A percentile compares a stretch with the other conserved stretches of the same genome.
Evolutionary conservation across 768 basidiomycete genomes (phyloP).

Genomic region (Podaxis sp.): DNA sequence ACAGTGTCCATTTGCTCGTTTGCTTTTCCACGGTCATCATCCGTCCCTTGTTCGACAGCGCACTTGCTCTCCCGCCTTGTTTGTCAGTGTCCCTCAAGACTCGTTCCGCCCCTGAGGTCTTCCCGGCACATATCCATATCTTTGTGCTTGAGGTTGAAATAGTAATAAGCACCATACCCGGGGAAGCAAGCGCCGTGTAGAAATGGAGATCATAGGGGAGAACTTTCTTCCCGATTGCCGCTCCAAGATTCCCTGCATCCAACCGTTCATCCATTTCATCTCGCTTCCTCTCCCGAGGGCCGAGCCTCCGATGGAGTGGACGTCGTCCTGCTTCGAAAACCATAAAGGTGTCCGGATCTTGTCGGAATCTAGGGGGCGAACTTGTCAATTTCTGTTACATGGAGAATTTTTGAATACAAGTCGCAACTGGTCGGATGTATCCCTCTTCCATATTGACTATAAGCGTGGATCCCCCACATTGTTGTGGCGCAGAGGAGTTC

Average conservation of each 20-base stretch:
- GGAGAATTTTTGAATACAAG: background rate
- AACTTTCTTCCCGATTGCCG: background rate
- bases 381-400: background rate
- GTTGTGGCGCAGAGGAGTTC: background rate
- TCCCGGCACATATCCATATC: no score
- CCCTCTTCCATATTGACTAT: background rate
- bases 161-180: background rate
- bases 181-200: background rate
- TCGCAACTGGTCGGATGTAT: background rate
- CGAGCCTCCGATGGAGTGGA: background rate
- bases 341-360: background rate
- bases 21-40: slow-evolving; percentile 6
- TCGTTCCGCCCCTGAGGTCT: no score
- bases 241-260: background rate
- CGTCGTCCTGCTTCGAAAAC: background rate
- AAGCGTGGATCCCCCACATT: background rate
- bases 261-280: background rate
- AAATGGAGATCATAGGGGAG: background rate
- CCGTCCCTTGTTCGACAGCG: background rate
- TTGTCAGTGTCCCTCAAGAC: background rate
- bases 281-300: background rate
- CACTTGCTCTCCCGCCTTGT: background rate
- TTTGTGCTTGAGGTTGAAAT: background rate
- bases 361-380: background rate
- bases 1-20: background rate